Evolutionary conservation across 352 stramenopile genomes (phyloP), one percentile per base, ranked within the genome.

Genomic region (Pythium rishiriense): DNA sequence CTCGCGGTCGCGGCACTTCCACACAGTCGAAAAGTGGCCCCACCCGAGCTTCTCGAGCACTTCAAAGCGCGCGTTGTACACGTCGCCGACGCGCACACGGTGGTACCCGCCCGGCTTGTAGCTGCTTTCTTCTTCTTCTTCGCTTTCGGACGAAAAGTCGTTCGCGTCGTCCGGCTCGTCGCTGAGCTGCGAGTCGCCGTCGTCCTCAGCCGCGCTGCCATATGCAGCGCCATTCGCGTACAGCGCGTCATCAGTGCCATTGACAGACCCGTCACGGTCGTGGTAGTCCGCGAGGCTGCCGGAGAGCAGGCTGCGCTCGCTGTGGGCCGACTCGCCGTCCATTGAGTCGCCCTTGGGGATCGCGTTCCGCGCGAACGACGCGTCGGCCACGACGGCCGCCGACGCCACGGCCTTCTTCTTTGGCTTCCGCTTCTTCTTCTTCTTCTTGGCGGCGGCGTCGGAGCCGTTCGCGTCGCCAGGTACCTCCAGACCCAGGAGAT

Each of bases 11-110:
- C 90, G 87, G 53, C 97, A 98, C 78, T 99, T 98, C 98, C 97
- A 99, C 21, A 99, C 98, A 5, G 98, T 99, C 41, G 97, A 99
- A 75, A 99, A 99, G 73, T 99, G 98, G 26, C 98, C 98, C 98
- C 98, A 99, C 22, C 98, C 98, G 35, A 99, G 87, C 76, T 99
- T 99, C 71, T 98, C 94, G 39, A 99, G 82, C 59, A 99, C 94
- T 28, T 97, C 81, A 68, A 99, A 99, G 64, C 97, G 80, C 9
- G 72, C 70, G 52, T 96, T 97, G 81, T 92, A 98, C 57, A 97
- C 79, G 41, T 98, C 93, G 4, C 93, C 95, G 14, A 92, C 74
- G 58, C 91, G 84, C 17, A 99, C 97, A 42, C 81, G 94, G 75
- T 99, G 97, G 80, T 99, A 99, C 21, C 98, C 98, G 54, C 98